Percentiles rank a stretch among this genome's conserved stretches.
Evolutionary conservation across 2,329 filamentous ascomycete genomes (phyloP).

Genomic region (Furcasterigmium sp.): DNA sequence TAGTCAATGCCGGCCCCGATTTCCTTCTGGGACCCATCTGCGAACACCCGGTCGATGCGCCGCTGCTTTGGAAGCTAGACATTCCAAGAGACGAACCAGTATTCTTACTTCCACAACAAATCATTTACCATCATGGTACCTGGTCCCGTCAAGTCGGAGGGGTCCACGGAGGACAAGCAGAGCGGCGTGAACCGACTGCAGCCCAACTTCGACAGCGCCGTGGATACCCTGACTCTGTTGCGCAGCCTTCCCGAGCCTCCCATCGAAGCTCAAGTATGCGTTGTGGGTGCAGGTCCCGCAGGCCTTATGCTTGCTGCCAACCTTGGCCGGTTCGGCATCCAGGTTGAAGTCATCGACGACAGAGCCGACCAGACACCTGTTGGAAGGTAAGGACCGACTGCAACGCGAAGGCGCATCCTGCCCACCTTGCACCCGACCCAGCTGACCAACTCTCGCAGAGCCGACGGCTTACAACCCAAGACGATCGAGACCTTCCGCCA

Average conservation of each 20-base stretch:
- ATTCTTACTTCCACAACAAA: neutral
- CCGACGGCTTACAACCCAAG: slow-evolving; percentile 72
- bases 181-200: slow-evolving; percentile 20
- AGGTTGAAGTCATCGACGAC: slow-evolving; percentile 63
- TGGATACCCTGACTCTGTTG: slow-evolving; percentile 42
- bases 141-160: slow-evolving; percentile 23
- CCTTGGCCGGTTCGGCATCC: slow-evolving; percentile 61
- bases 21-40: neutral
- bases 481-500: slow-evolving; percentile 73
- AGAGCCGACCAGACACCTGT: slow-evolving; percentile 62
- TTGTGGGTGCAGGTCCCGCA: slow-evolving; percentile 51
- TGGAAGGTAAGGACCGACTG: slow-evolving; percentile 37
- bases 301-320: slow-evolving; percentile 50
- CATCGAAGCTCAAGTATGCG: slow-evolving; percentile 40
- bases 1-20: neutral
- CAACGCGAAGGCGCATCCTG: neutral
- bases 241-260: slow-evolving; percentile 43
- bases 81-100: neutral
- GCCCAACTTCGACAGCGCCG: slow-evolving; percentile 25
- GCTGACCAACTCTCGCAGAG: slow-evolving; percentile 29
- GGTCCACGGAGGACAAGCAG: slow-evolving; percentile 23
- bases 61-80: neutral
- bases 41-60: neutral
- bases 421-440: slow-evolving; percentile 9
- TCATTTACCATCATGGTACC: slow-evolving; percentile 26